Evolutionary conservation across 2,329 filamentous ascomycete genomes (phyloP).

Genomic region (Aspergillus fumigatus): DNA sequence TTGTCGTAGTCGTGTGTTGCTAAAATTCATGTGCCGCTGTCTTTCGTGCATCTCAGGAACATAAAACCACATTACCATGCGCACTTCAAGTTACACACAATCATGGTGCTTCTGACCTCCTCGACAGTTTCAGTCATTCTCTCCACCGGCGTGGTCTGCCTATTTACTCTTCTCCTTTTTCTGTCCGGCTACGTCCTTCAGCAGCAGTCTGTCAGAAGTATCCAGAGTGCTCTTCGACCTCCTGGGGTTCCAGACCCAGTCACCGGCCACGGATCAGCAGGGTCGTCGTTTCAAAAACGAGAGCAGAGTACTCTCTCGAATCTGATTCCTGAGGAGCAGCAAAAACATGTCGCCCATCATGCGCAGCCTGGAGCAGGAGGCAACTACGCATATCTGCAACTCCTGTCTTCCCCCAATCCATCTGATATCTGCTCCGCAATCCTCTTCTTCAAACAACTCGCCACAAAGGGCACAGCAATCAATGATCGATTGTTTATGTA

Average conservation of each 20-base stretch:
- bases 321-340: constrained; percentile 2
- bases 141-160: constrained; percentile 53
- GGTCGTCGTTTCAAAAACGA: constrained; percentile 20
- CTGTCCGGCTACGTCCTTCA: constrained; percentile 83
- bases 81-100: constrained; percentile 5
- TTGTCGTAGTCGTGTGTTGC: not conserved
- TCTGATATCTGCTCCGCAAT: constrained; percentile 44
- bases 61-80: constrained; percentile 1
- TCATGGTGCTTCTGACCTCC: constrained; percentile 44
- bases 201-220: constrained; percentile 73
- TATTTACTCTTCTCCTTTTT: constrained; percentile 79
- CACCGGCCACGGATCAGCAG: constrained; percentile 8
- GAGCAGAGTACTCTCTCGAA: constrained; percentile 15
- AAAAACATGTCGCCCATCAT: not conserved
- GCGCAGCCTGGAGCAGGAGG: constrained; percentile 9
- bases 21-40: not conserved
- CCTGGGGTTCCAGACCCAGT: constrained; percentile 13
- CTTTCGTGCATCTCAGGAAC: not conserved
- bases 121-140: constrained; percentile 42
- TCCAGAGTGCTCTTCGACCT: constrained; percentile 65
- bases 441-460: constrained; percentile 40
- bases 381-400: constrained; percentile 41
- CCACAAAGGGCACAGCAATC: constrained; percentile 28
- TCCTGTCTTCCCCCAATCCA: constrained; percentile 40
- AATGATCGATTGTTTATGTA: constrained; percentile 45